phyloP scores from a whole-genome alignment of 2,329 filamentous ascomycete genomes.

The Colletotrichum trifolii region DNA sequence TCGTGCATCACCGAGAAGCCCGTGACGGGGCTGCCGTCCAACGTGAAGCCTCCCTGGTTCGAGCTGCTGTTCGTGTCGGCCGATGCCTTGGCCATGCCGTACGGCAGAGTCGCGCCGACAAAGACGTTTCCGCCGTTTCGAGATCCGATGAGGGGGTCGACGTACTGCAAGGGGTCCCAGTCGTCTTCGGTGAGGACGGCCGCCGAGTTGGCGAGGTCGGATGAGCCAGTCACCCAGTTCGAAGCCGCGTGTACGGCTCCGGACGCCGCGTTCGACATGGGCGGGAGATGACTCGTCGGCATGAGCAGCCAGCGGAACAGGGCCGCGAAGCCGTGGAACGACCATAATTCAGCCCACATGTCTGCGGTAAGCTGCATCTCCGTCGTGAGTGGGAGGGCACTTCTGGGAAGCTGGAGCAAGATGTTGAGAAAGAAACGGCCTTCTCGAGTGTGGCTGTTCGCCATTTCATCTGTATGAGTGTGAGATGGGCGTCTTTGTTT shows the following conservation, averaged over 20 bases:
- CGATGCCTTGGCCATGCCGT: constrained; percentile 66
- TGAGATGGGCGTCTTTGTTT: constrained; percentile 1
- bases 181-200: constrained; percentile 38
- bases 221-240: constrained; percentile 19
- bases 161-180: constrained; percentile 43
- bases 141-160: constrained; percentile 55
- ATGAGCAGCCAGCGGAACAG: constrained; percentile 33
- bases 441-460: background rate
- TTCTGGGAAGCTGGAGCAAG: background rate
- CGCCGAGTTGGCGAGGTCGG: constrained; percentile 20
- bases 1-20: constrained; percentile 71
- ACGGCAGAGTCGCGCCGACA: constrained; percentile 55
- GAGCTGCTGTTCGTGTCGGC: constrained; percentile 64
- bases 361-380: background rate
- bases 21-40: constrained; percentile 59
- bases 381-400: background rate
- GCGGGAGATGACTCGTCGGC: constrained; percentile 28
- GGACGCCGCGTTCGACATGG: constrained; percentile 21
- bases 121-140: constrained; percentile 57
- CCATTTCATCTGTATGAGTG: background rate
- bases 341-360: constrained; percentile 35
- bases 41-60: constrained; percentile 68
- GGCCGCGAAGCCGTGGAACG: constrained; percentile 28
- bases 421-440: background rate
- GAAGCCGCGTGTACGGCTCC: constrained; percentile 17